Evolutionary conservation across 192 early-diverging fungal genomes (phyloP).

Genomic region (Chytriomyces hyalinus): DNA sequence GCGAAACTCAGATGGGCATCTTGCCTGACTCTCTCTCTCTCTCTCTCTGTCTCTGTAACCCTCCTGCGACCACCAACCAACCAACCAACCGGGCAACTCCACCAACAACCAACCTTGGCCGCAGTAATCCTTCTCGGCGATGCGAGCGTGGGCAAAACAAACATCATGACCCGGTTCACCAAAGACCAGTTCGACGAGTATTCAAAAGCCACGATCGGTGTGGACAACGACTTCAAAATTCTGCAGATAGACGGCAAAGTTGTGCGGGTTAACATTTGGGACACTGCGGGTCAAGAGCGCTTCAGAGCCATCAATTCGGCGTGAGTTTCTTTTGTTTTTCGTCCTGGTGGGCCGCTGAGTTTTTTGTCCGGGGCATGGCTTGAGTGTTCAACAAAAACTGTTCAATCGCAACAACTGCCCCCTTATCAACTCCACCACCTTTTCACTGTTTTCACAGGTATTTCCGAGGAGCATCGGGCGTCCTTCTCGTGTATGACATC

Average conservation of each 20-base stretch:
- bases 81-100: too few relatives aligned
- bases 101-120: too few relatives aligned
- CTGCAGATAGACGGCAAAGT: not conserved
- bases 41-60: too few relatives aligned
- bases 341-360: not conserved
- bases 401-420: not conserved
- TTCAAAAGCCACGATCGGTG: not conserved
- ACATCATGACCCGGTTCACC: not conserved
- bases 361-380: not conserved
- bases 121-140: conserved; percentile 6
- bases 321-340: not conserved
- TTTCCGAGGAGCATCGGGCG: conserved; percentile 78
- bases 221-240: not conserved
- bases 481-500: conserved; percentile 96
- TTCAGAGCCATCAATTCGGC: not conserved
- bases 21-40: too few relatives aligned
- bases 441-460: not conserved
- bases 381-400: not conserved
- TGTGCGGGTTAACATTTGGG: not conserved
- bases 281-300: not conserved
- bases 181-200: not conserved
- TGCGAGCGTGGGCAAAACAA: conserved; percentile 1
- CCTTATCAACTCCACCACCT: not conserved
- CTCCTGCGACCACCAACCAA: too few relatives aligned
- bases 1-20: too few relatives aligned